These are phyloP conservation scores for Microstegium vimineum DNA, from an alignment of 176 grass and related monocot genomes.

Conservation along the genomic window DNA sequence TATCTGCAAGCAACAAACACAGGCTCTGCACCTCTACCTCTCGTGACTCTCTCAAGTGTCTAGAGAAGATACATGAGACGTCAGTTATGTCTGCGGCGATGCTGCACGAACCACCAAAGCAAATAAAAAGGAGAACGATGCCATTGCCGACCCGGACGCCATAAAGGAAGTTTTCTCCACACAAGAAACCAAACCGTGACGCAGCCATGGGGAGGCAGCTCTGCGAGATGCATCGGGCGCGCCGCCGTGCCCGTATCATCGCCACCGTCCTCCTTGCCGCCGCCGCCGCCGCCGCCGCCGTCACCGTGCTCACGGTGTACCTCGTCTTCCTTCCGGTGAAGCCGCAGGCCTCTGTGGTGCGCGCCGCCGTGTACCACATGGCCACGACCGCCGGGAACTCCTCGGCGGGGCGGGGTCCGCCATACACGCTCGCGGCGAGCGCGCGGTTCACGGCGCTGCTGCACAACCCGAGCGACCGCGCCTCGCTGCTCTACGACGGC, in stretches of 20 bases:
- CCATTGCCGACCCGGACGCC: neutral
- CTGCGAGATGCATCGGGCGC: constrained; percentile 23
- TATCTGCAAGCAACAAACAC: neutral
- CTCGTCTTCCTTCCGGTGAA: constrained; percentile 53
- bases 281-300: constrained; percentile 8
- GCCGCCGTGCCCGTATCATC: constrained; percentile 13
- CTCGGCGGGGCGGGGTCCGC: neutral
- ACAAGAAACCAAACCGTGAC: neutral
- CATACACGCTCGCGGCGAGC: neutral
- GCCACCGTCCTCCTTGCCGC: neutral
- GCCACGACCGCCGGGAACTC: neutral
- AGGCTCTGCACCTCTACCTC: neutral
- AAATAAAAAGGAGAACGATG: neutral
- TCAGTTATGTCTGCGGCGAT: neutral
- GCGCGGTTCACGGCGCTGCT: constrained; percentile 58
- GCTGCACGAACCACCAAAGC: neutral
- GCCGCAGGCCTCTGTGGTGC: constrained; percentile 49
- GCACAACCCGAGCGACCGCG: constrained; percentile 73
- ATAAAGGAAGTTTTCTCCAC: neutral
- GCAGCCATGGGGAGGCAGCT: constrained; percentile 17
- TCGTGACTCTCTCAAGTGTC: neutral
- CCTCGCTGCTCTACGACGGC: constrained; percentile 46
- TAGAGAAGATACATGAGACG: neutral
- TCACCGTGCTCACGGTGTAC: constrained; percentile 39
- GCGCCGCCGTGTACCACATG: constrained; percentile 47